Base-by-base conservation (phyloP, 257 asterid genomes). In the Cynanchum wilfordii region DNA sequence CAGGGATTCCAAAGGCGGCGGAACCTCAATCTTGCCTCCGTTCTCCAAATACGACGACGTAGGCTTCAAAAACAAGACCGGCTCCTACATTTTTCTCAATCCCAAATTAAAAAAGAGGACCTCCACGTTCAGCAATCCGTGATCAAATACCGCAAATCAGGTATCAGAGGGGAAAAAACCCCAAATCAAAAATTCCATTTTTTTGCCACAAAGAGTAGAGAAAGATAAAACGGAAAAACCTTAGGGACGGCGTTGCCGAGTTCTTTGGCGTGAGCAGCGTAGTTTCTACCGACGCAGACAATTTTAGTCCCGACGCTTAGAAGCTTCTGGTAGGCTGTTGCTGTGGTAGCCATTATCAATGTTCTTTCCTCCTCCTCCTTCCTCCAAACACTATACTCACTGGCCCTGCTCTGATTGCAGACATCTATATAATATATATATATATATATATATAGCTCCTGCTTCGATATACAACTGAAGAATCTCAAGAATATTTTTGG, bases 181-280 rank as follows among this genome's bases (percentile, higher is more conserved):
- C 38, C 3, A 33, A 33, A 33, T 33, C 2, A 33, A 33, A 33
- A 33, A 33, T 33, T 33, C 38, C 38, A 42, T 64, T 45, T 47
- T 47, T 38, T 22, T 25, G 51, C 44, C 36, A 40, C 56, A 44
- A 44, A 50, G n/a, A 42, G 67, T 72, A 33, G 42, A 57, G 24
- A 57, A 44, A 33, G 10, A 42, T 8, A 51, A 2, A 45, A 30
- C 3, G 16, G 12, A 8, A 4, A 8, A 62, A 89, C 97, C 80
- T 88, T 94, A 45, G 98, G 97, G 44, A 91, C 88, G 71, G 97
- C 91, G 85, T 93, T 91, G 54, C 97, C 96, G 74, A 94, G 95
- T 73, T 94, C 98, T 44, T 88, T 94, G 38, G 97, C 97, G 85
- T 94, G 96, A 63, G 96, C 97, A 51, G 94, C 98, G 87, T 94